A percentile compares a stretch with the other conserved stretches of the same genome.
phyloP scores from a whole-genome alignment of 129 eudicot genomes.

The Flaveria robusta region DNA sequence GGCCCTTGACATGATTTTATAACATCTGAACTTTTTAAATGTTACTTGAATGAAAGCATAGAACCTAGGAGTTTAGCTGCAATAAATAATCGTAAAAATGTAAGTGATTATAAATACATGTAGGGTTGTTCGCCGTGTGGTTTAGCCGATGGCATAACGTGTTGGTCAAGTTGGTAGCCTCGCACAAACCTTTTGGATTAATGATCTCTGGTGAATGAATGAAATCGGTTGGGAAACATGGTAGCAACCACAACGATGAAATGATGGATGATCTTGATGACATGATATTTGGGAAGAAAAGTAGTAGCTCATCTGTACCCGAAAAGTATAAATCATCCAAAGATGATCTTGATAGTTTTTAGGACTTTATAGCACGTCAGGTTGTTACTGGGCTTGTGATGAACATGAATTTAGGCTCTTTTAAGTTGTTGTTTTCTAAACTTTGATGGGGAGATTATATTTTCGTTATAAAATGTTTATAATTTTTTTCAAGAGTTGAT shows the following conservation, averaged over 20 bases:
- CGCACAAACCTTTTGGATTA: too few species aligned
- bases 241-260: conserved; percentile 65
- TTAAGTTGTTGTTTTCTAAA: background rate
- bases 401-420: conserved; percentile 4
- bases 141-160: too few species aligned
- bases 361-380: conserved; percentile 15
- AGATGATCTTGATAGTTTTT: conserved; percentile 79
- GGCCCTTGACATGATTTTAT: background rate
- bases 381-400: conserved; percentile 1
- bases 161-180: too few species aligned
- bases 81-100: background rate
- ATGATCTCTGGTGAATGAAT: too few species aligned
- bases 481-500: too few species aligned
- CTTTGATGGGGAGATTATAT: background rate
- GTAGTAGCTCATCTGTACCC: conserved; percentile 53
- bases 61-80: too few species aligned
- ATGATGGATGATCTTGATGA: conserved; percentile 98
- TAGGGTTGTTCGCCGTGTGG: too few species aligned
- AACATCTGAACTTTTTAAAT: background rate
- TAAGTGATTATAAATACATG: background rate
- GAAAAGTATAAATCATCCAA: conserved; percentile 61
- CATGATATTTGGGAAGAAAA: conserved; percentile 88
- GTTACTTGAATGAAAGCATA: background rate
- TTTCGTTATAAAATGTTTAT: background rate
- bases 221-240: conserved; percentile 56